These are phyloP conservation scores for Flammula alnicola DNA, from an alignment of 1,284 basidiomycete genomes.

Conservation along the genomic window DNA sequence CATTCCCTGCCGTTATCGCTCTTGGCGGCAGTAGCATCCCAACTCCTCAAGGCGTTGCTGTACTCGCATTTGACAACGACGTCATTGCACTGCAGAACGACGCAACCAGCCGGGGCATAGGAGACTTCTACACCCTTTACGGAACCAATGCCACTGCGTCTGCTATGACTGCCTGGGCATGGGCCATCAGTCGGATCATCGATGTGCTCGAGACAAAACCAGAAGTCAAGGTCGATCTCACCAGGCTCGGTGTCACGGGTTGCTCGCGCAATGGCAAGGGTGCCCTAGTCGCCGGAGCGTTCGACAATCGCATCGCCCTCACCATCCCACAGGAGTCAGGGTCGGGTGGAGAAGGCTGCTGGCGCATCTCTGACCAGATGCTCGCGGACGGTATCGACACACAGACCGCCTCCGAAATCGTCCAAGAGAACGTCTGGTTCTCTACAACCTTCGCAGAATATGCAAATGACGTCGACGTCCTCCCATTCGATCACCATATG, in stretches of 20 bases:
- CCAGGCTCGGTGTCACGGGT: conserved; percentile 54
- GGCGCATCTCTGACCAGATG: conserved; percentile 57
- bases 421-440: conserved; percentile 65
- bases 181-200: conserved; percentile 61
- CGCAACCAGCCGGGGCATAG: conserved; percentile 47
- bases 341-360: conserved; percentile 58
- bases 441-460: conserved; percentile 49
- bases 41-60: conserved; percentile 47
- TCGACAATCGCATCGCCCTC: conserved; percentile 56
- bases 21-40: conserved; percentile 53
- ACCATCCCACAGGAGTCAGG: conserved; percentile 65
- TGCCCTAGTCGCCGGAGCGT: conserved; percentile 58
- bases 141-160: conserved; percentile 48
- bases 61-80: conserved; percentile 52
- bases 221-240: conserved; percentile 47
- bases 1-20: conserved; percentile 55
- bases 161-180: conserved; percentile 61
- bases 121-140: conserved; percentile 58
- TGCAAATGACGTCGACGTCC: conserved; percentile 45
- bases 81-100: conserved; percentile 51
- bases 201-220: conserved; percentile 56
- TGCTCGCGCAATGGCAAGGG: conserved; percentile 65
- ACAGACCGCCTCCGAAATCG: conserved; percentile 59
- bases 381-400: conserved; percentile 40
- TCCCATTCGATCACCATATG: conserved; percentile 60